Evolutionary conservation across 306 rosid species (phyloP), one percentile per base, ranked within the genome.

Genomic region (Lotus japonicus): DNA sequence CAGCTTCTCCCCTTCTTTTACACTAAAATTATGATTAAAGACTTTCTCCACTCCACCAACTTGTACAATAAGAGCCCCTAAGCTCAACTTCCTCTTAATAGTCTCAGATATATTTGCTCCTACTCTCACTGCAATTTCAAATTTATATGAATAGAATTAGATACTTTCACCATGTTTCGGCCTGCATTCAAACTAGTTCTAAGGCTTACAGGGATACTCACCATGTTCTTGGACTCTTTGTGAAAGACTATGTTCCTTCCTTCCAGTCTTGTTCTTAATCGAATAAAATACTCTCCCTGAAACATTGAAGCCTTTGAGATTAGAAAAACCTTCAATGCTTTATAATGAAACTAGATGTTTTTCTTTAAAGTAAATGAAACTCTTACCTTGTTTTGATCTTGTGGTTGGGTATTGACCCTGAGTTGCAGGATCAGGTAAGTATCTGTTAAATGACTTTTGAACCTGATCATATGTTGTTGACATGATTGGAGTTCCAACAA

Each of bases 41-140:
- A 83, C 74, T 60, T 83, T 91, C 68, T 70, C 80, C 18, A 82
- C 46, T 41, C 96, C 88, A 11, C 97, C 96, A 0, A 79, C 55
- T 69, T 58, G 82, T 23, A 88, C 77, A 81, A 88, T 82, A n/a
- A 67, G 82, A 46, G 92, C 90, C 58, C 89, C 95, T 44, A 88
- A 75, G 19, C 86, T 86, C 80, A 91, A 74, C 71, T 83, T 91
- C 11, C 89, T 76, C 75, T 76, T 86, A 68, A 91, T 77, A 13
- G 90, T 79, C 63, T 88, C 86, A 12, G 80, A 65, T 76, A 88
- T 79, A 59, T 83, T 86, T 59, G 87, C 72, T 19, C 83, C 79
- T 13, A 74, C 21, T 79, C 53, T 85, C 72, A 68, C 82, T 71
- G 58, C 39, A 46, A 45, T 70, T 38, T 64, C 28, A 42, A 5